These are phyloP conservation scores for Cladorrhinum sp. DNA, from an alignment of 2,329 filamentous ascomycete genomes.

Conservation along the genomic window DNA sequence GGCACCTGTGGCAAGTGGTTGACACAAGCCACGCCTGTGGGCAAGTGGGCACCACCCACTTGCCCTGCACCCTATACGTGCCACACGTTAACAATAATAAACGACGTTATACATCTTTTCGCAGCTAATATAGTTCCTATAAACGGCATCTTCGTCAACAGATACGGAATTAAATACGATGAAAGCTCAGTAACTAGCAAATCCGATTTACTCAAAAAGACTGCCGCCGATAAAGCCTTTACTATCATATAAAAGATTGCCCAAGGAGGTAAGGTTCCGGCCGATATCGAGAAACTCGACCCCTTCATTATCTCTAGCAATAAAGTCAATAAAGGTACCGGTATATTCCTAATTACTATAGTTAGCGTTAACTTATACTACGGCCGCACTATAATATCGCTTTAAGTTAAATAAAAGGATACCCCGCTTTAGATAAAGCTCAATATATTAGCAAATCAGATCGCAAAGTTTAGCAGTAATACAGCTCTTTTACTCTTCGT, in stretches of 20 bases:
- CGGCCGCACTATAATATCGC: constrained; percentile 55
- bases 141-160: constrained; percentile 63
- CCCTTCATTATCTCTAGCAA: constrained; percentile 62
- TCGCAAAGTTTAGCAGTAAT: constrained; percentile 55
- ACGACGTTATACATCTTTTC: constrained; percentile 67
- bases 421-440: constrained; percentile 55
- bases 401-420: constrained; percentile 50
- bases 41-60: too few species aligned
- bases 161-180: constrained; percentile 57
- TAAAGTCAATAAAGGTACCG: constrained; percentile 53
- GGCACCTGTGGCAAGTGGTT: too few species aligned
- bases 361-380: constrained; percentile 54
- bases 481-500: constrained; percentile 27
- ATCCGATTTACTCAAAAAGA: constrained; percentile 70
- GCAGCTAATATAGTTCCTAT: constrained; percentile 69
- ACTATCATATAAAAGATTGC: constrained; percentile 51
- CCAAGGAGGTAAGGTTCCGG: constrained; percentile 37
- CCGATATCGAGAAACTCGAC: constrained; percentile 48
- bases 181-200: constrained; percentile 73
- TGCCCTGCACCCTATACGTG: too few species aligned
- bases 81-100: too few species aligned
- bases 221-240: constrained; percentile 58
- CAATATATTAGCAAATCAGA: constrained; percentile 47
- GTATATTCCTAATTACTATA: constrained; percentile 53
- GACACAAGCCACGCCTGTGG: too few species aligned